Base-by-base conservation (phyloP, 139 green algal species). In the Coelastrella sp. region DNA sequence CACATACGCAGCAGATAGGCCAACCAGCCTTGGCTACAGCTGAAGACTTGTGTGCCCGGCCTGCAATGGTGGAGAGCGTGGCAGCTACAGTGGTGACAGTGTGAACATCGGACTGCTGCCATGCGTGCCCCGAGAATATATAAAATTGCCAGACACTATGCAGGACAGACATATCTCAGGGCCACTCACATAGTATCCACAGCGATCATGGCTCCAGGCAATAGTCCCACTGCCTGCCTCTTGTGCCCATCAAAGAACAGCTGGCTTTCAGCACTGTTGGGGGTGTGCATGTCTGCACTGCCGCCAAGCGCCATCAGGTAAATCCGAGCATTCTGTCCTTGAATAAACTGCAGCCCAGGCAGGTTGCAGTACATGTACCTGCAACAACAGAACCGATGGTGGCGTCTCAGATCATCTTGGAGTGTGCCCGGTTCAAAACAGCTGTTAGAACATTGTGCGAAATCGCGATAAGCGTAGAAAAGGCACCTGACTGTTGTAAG, bases 251-350 rank as follows among this genome's bases (percentile, higher is more conserved):
- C 71, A 51, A 73, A 23, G 48, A 73, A 83, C 59, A 83, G 17
- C 40, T 75, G 48, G 8, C 23, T 73, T 73, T 87, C 82, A 45
- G 69, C 82, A 4, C 57, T 83, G 86, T 89, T 94, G 85, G 93
- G 93, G 3, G 92, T 92, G 91, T 96, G 93, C 88, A 96, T 86
- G 90, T 96, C 93, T 8, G 86, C 59, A 50, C 89, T 78, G n/a
- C 62, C 86, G 66, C 92, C 92, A 6, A 96, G 67, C 25, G 84
- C 75, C 85, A 94, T 89, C 40, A 94, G 57, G 79, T 94, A 88
- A 34, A 93, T 48, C 30, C 91, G 89, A n/a, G 77, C 71, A 25
- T 66, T 43, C 21, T 83, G 7, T 30, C 86, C 89, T 59, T 85
- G 84, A 0, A 27, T 59, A n/a, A 90, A 85, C 48, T 71, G 35